Evolutionary conservation across 768 basidiomycete genomes (phyloP).

Genomic region (Boletus barrowsii): DNA sequence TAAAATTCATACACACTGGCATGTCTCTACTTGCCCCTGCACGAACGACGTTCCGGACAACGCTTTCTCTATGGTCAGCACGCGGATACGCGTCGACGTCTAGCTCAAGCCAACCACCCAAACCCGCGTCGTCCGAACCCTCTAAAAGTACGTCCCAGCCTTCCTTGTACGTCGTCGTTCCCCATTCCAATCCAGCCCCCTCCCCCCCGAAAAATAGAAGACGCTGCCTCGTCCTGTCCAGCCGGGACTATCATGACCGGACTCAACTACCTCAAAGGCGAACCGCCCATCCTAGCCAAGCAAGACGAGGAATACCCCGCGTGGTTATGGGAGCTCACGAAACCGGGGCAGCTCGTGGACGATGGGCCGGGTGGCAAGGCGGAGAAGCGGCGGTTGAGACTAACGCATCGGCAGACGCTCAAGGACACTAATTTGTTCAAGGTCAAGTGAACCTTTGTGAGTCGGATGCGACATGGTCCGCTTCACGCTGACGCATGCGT

Average conservation of each 20-base stretch:
- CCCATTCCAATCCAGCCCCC: not conserved
- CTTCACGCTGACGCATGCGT: no score
- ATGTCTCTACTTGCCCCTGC: constrained; percentile 21
- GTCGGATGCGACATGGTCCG: no score
- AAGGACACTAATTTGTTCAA: constrained; percentile 86
- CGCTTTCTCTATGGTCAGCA: constrained; percentile 1
- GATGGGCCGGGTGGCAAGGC: constrained; percentile 74
- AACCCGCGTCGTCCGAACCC: constrained; percentile 7
- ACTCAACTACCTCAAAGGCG: constrained; percentile 78
- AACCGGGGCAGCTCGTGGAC: constrained; percentile 54
- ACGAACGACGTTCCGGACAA: constrained; percentile 12
- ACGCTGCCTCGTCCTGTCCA: constrained; percentile 56
- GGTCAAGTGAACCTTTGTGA: constrained; percentile 68
- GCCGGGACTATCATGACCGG: constrained; percentile 78
- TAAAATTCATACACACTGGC: not conserved
- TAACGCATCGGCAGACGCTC: constrained; percentile 64
- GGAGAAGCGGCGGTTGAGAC: constrained; percentile 53
- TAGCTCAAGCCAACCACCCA: not conserved
- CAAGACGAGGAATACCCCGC: constrained; percentile 83
- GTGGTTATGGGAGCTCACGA: constrained; percentile 83
- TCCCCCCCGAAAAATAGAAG: not conserved
- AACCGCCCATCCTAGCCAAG: constrained; percentile 69
- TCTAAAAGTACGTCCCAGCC: constrained; percentile 19
- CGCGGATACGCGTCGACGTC: constrained; percentile 17
- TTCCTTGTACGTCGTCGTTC: not conserved